Evolutionary conservation across 495 filamentous ascomycete species (phyloP), one percentile per base, ranked within the genome.

Genomic region (Parathielavia appendiculata): DNA sequence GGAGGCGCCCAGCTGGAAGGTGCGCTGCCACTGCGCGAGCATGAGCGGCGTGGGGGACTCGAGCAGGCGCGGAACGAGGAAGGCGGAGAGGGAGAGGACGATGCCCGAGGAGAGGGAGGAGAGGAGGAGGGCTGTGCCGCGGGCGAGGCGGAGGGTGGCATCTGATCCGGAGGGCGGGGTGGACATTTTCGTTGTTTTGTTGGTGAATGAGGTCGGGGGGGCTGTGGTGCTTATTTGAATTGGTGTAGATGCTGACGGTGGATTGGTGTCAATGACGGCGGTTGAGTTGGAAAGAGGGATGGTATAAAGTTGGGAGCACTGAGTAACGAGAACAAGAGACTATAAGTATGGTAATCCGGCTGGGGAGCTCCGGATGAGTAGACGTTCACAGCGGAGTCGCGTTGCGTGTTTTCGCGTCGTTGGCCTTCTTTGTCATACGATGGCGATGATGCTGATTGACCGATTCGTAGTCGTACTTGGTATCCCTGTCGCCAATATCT

Each of bases 11-110:
- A 43, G 55, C 35, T 64, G 23, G 65, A 65, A 78, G 26, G 69
- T 57, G 20, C 50, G 57, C 45, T 63, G 44, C 80, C 80, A 85
- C 66, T 84, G 81, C 16, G 58, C 62, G 17, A 79, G 76, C 49
- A 83, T 71, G 12, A 83, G 62, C 0, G 78, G 73, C 6, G 73
- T 63, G 0, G 83, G 83, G 0, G 80, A 76, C 48, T 78, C 64
- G 20, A 85, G 73, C 13, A 85, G 62, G 47, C 74, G 70, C 5
- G 83, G 83, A 11, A 81, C 61, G 26, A 74, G 39, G 49, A 75
- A 56, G 66, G 71, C 60, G 19, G 76, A 80, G 52, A 79, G 45
- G 45, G 70, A 45, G 52, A 76, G 61, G 55, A 66, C 75, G 45
- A 66, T 60, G 58, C 80, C 81, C 64, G 67, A 57, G 19, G 71